These are phyloP conservation scores for Fusarium sp. DNA, from an alignment of 2,329 filamentous ascomycete genomes.

Conservation along the genomic window DNA sequence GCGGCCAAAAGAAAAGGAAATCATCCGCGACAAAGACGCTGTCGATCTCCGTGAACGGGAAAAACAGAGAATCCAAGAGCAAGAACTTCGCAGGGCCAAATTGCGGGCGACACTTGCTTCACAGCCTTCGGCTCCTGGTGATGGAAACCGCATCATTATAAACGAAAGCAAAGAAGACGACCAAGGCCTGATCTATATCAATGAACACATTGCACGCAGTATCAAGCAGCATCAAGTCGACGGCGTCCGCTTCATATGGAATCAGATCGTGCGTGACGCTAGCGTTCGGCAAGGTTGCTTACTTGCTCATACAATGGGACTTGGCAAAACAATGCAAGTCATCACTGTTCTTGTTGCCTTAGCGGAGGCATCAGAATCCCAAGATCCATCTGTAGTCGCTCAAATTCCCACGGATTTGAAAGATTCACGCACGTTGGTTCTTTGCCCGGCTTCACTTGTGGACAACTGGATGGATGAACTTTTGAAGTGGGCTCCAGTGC, in stretches of 20 bases:
- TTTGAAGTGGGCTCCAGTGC: constrained; percentile 71
- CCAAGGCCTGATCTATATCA: constrained; percentile 72
- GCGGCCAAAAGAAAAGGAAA: constrained; percentile 51
- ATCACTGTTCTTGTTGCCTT: constrained; percentile 85
- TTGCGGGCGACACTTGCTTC: constrained; percentile 60
- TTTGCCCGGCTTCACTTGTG: constrained; percentile 80
- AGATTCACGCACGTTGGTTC: constrained; percentile 72
- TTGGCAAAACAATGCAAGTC: constrained; percentile 93
- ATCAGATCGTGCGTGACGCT: constrained; percentile 75
- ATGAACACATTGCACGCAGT: constrained; percentile 69
- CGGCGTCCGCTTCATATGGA: constrained; percentile 90
- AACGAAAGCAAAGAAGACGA: constrained; percentile 73
- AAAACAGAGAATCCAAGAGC: constrained; percentile 63
- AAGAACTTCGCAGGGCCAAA: constrained; percentile 64
- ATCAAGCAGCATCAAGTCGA: constrained; percentile 86
- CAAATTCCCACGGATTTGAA: constrained; percentile 78
- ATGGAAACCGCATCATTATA: constrained; percentile 68
- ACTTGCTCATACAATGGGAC: constrained; percentile 89
- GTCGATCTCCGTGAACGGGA: constrained; percentile 68
- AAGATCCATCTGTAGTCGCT: constrained; percentile 64
- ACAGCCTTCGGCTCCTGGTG: constrained; percentile 57
- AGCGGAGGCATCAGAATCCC: constrained; percentile 71
- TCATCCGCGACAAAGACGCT: constrained; percentile 54
- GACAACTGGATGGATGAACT: constrained; percentile 89
- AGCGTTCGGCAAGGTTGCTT: constrained; percentile 78